A percentile compares a stretch with the other conserved stretches of the same genome.
Conservation (phyloP, 768 basidiomycete species). For the Russula sp. region DNA sequence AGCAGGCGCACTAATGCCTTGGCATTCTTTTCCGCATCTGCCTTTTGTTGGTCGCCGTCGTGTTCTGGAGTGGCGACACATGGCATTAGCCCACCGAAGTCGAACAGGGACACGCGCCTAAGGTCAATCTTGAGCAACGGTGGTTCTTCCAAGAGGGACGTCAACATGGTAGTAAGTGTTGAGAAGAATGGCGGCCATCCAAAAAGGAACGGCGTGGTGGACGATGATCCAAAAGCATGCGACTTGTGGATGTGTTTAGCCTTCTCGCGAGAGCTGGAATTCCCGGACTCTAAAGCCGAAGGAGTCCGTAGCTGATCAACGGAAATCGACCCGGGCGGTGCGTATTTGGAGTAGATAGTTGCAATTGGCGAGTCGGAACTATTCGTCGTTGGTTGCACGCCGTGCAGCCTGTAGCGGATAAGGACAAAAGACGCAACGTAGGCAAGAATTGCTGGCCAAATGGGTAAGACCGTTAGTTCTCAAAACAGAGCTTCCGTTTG, state of each 20-base stretch:
- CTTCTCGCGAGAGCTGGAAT: not conserved
- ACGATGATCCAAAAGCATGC: not conserved
- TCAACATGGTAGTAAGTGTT: not conserved
- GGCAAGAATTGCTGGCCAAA: conserved; percentile 12
- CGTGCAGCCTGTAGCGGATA: conserved; percentile 10
- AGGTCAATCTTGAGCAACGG: conserved; percentile 15
- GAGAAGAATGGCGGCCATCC: not conserved
- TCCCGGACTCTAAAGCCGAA: conserved; percentile 9
- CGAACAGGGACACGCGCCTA: conserved; percentile 1
- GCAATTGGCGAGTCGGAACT: not conserved
- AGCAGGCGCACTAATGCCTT: conserved; percentile 13
- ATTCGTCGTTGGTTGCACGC: not conserved
- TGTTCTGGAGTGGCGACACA: not conserved
- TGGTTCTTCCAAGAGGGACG: conserved; percentile 7
- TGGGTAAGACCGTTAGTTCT: not conserved
- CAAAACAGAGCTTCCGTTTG: not conserved
- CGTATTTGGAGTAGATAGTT: conserved; percentile 2
- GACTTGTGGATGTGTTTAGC: not conserved
- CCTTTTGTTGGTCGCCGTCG: not conserved
- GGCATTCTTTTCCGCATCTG: conserved; percentile 9
- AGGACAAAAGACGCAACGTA: conserved; percentile 17
- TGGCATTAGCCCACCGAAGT: not conserved
- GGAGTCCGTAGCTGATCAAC: not conserved
- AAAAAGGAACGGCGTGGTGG: not conserved
- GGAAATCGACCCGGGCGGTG: not conserved